Evolutionary conservation across 129 eudicot genomes (phyloP), one percentile per base, ranked within the genome.

Genomic region (Helianthus tuberosus): DNA sequence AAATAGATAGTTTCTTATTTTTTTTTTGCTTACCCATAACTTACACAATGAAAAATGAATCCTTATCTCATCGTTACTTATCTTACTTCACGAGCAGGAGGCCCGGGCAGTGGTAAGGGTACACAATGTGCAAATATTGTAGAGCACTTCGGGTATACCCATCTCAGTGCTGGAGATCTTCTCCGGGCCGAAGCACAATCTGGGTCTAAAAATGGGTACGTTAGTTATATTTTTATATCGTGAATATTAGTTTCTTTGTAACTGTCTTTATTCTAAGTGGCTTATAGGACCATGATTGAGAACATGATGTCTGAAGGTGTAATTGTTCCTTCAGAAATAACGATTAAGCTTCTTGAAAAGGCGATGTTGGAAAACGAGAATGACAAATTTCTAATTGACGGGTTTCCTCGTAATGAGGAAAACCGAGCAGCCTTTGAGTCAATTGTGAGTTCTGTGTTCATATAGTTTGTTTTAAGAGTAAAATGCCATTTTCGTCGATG

Each of bases 71-170:
- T 20, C 23, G 6, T 54, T 67, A 12, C 51, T 75, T 66, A 48
- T 61, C 46, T 38, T 48, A 61, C 9, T 3, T 8, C 46, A 1
- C 60, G 83, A 83, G 64, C 87, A 94, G 97, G 98, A 81, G 98
- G 98, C 64, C 97, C 98, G 3, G 98, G 98, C 66, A 94, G 98
- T 77, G 98, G 98, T 54, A 94, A 94, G 87, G 98, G 98, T 32
- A 94, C 98, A 69, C 98, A 94, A 72, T 91, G 98, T 80, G 89
- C 91, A 64, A 85, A 91, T 77, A 94, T 94, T 69, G 98, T 94
- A 8, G 74, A 91, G 75, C 81, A 90, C 38, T 94, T 84, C 74
- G 97, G 98, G 73, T 94, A 94, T 74, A 88, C 97, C 63, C 98
- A 94, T 86, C 93, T 94, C 35, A 94, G 23, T 20, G 23, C 23